A percentile compares a stretch with the other conserved stretches of the same genome.
Conservation (phyloP, 495 filamentous ascomycete species). For the Penicillium macrosclerotiorum region DNA sequence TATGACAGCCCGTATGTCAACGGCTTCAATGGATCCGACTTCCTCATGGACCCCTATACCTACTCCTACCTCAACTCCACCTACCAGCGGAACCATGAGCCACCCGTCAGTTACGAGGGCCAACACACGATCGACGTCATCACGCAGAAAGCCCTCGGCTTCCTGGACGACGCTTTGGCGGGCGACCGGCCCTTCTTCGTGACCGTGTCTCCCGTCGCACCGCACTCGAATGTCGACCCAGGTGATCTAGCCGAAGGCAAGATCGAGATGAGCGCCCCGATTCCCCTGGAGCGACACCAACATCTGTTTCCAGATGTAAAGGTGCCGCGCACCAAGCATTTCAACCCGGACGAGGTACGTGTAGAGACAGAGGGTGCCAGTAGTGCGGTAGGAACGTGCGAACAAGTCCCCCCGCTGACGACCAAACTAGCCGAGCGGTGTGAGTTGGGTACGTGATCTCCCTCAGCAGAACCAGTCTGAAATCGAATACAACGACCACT, state of each 20-base stretch:
- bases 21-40: conserved; percentile 59
- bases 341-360: conserved; percentile 50
- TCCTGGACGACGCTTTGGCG: conserved; percentile 60
- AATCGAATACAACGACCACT: conserved; percentile 66
- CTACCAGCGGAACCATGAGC: conserved; percentile 62
- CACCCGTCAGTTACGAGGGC: conserved; percentile 55
- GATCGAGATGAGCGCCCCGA: conserved; percentile 47
- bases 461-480: conserved; percentile 50
- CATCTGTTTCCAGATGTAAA: conserved; percentile 37
- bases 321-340: conserved; percentile 36
- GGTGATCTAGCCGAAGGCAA: conserved; percentile 12
- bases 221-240: conserved; percentile 58
- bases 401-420: no score
- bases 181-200: conserved; percentile 64
- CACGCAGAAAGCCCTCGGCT: conserved; percentile 57
- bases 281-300: conserved; percentile 42
- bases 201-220: conserved; percentile 62
- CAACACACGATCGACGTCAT: conserved; percentile 63
- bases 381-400: no score
- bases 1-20: conserved; percentile 57
- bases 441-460: conserved; percentile 59
- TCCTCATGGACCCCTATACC: conserved; percentile 69
- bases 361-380: no score
- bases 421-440: conserved; percentile 57
- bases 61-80: conserved; percentile 68